Percentiles rank a stretch among this genome's conserved stretches.
These are phyloP conservation scores for Saccharum hybrid DNA, from an alignment of 202 grass and related monocot genomes.

Conservation along the genomic window DNA sequence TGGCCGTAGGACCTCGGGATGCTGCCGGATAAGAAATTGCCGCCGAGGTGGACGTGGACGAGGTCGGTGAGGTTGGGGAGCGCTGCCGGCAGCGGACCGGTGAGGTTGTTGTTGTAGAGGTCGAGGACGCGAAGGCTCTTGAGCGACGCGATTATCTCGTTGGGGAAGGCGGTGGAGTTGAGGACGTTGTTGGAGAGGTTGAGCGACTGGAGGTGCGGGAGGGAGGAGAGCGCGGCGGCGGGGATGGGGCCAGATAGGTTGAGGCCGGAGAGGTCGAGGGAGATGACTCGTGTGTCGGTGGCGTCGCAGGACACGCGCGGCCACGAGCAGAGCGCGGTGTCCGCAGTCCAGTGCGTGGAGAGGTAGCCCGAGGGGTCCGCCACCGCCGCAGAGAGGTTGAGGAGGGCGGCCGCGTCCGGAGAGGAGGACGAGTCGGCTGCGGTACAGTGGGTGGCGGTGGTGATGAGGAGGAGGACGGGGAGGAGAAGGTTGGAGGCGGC, in stretches of 20 bases:
- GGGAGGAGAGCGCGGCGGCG: conserved; percentile 46
- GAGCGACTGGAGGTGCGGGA: conserved; percentile 60
- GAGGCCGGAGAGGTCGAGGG: conserved; percentile 77
- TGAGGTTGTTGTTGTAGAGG: conserved; percentile 95
- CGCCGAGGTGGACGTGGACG: conserved; percentile 82
- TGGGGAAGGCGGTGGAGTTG: conserved; percentile 78
- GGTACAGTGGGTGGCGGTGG: conserved; percentile 2
- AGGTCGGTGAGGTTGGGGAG: conserved; percentile 64
- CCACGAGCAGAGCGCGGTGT: conserved; percentile 61
- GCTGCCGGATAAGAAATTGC: conserved; percentile 85
- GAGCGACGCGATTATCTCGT: conserved; percentile 39
- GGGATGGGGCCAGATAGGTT: conserved; percentile 84
- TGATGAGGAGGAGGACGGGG: conserved; percentile 25
- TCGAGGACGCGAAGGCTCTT: conserved; percentile 71
- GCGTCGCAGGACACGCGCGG: conserved; percentile 58
- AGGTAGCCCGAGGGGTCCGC: conserved; percentile 52
- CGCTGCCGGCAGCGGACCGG: conserved; percentile 58
- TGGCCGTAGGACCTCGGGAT: conserved; percentile 72
- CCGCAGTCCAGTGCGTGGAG: conserved; percentile 62
- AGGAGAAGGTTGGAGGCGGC: conserved; percentile 41
- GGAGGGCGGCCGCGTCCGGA: conserved; percentile 47
- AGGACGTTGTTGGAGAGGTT: conserved; percentile 88
- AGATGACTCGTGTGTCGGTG: conserved; percentile 39
- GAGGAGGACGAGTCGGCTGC: conserved; percentile 28
- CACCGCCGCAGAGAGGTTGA: conserved; percentile 54